Base-by-base conservation (phyloP, 352 stramenopile genomes). In the Phytophthora kernoviae region DNA sequence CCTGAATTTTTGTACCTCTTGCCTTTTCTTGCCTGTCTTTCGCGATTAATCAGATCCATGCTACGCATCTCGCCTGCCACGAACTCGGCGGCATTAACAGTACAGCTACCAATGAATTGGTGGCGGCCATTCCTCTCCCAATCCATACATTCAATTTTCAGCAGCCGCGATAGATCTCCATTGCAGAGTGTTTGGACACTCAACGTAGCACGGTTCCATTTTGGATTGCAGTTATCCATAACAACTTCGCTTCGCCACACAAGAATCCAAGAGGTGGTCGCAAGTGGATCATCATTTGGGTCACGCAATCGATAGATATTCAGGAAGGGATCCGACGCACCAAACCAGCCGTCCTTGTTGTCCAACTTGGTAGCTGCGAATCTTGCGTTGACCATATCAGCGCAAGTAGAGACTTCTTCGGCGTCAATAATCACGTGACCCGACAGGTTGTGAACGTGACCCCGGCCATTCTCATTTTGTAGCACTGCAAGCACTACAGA, bases 291-390 rank as follows among this genome's bases (percentile, higher is more conserved):
- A 3, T 57, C 56, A 5, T 58, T 66, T 1, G 70, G 59, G 34
- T 85, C 72, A 12, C 75, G 81, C 14, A 90, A 58, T 1, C 80
- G 75, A 67, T 89, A 92, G 37, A 92, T 79, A 53, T 89, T 89
- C 26, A 92, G 63, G 34, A 92, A 92, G 33, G 82, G 82, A 47
- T 92, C 82, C 3, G 80, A 90, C 3, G 77, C 75, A n/a, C 82
- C 77, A 56, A 92, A 90, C 78, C 78, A 90, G 5, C 82, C 80
- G 59, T 92, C 80, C 51, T 90, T 92, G 67, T 90, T 90, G 68
- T 92, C 82, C 24, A 90, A 51, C 26, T 92, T 90, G 24, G 74
- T 71, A 1, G 65, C 82, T 1, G 65, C 76, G 27, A 92, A 92
- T 32, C 75, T 62, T 15, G 90, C 75, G n/a, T 70, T 76, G 14